Percentiles rank a stretch among this genome's conserved stretches.
Conservation (phyloP, 495 filamentous ascomycete genomes). For the Lasiosphaeris hirsuta region DNA sequence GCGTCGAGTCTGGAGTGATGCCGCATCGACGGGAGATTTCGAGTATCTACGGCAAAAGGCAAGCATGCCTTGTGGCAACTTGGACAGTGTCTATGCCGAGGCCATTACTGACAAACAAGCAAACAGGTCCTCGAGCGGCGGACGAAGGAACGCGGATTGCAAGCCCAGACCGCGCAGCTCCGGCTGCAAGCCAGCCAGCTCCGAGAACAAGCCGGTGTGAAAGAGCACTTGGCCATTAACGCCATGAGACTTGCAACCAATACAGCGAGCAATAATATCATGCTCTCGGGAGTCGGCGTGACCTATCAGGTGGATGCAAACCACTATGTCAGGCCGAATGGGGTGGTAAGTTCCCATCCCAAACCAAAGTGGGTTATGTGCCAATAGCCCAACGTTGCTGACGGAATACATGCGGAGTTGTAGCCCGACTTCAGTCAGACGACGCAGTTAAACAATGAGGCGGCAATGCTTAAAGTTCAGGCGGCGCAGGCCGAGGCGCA, state of each 20-base stretch:
- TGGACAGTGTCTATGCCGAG: too few relatives aligned
- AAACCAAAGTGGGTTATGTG: too few relatives aligned
- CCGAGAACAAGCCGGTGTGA: not conserved
- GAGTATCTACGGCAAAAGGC: constrained; percentile 11
- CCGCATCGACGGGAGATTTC: constrained; percentile 6
- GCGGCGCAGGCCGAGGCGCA: constrained; percentile 13
- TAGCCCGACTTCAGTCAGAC: constrained; percentile 19
- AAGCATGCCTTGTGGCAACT: not conserved
- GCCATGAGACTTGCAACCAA: not conserved
- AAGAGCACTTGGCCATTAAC: constrained; percentile 9
- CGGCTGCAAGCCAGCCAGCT: constrained; percentile 7
- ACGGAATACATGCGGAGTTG: too few relatives aligned
- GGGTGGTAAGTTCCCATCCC: constrained; percentile 1
- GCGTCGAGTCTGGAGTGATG: constrained; percentile 13
- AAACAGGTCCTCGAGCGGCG: constrained; percentile 6
- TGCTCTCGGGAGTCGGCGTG: constrained; percentile 11
- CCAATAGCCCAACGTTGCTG: not conserved
- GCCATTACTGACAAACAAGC: too few relatives aligned
- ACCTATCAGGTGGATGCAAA: constrained; percentile 5
- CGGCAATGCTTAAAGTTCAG: constrained; percentile 16
- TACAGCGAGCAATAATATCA: constrained; percentile 1
- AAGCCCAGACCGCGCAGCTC: constrained; percentile 8
- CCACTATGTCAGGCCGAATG: constrained; percentile 2
- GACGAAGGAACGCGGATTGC: constrained; percentile 7
- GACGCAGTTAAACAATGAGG: constrained; percentile 14